These are phyloP conservation scores for Suhomyces tanzawaensis DNA, from an alignment of 805 yeast species.

Conservation along the genomic window DNA sequence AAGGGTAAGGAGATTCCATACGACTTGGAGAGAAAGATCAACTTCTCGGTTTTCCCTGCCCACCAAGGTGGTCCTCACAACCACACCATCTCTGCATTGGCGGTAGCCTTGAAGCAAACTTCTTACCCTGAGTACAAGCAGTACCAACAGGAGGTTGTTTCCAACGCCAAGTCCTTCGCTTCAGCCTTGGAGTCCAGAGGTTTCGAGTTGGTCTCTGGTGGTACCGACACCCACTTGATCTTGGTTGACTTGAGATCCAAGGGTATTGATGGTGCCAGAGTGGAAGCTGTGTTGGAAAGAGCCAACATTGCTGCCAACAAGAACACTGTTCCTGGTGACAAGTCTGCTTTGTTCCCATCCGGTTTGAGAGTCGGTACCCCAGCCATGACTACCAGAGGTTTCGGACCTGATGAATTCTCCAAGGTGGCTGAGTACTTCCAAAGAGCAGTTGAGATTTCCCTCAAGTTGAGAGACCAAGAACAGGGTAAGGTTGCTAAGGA, in stretches of 20 bases:
- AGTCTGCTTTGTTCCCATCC: conserved; percentile 93
- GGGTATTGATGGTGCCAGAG: conserved; percentile 18
- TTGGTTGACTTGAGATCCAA: conserved; percentile 71
- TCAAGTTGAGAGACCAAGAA: conserved; percentile 57
- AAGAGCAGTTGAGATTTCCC: conserved; percentile 67
- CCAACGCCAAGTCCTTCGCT: conserved; percentile 85
- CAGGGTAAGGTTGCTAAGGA: conserved; percentile 58
- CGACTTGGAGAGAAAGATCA: conserved; percentile 92
- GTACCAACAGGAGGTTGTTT: conserved; percentile 84
- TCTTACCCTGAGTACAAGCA: conserved; percentile 83
- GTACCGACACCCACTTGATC: conserved; percentile 97
- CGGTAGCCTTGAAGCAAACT: conserved; percentile 95
- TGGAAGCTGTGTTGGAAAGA: conserved; percentile 78
- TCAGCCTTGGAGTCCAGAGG: conserved; percentile 65
- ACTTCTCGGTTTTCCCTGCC: conserved; percentile 99
- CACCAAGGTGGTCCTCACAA: conserved; percentile 99
- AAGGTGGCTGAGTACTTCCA: conserved; percentile 79
- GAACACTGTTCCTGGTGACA: conserved; percentile 97
- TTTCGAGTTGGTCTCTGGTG: conserved; percentile 84
- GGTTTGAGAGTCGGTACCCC: conserved; percentile 98
- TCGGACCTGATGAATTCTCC: conserved; percentile 81
- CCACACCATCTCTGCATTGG: conserved; percentile 97
- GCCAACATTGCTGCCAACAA: conserved; percentile 95
- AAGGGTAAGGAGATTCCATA: conserved; percentile 88
- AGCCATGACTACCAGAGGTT: conserved; percentile 97